phyloP scores from a whole-genome alignment of 148 eudicot genomes.

The Rhododendron mucronatum region DNA sequence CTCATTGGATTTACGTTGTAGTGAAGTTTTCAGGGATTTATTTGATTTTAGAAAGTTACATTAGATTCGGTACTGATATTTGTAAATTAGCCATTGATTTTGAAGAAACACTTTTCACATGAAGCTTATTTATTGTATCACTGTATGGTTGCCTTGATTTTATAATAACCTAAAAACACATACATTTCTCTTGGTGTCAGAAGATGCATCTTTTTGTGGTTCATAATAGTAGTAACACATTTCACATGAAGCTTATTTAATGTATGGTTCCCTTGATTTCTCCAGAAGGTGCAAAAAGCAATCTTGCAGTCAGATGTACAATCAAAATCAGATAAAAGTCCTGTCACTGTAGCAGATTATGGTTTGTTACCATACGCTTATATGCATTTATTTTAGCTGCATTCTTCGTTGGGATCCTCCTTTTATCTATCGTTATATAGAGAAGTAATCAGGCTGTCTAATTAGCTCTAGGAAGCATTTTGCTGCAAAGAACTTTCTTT shows the following conservation, averaged over 20 bases:
- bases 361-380: conserved; percentile 42
- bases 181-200: neutral
- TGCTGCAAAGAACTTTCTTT: neutral
- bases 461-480: neutral
- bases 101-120: neutral
- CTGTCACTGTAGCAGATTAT: conserved; percentile 95
- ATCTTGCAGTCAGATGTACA: conserved; percentile 89
- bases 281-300: conserved; percentile 90
- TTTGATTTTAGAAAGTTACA: neutral
- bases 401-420: neutral
- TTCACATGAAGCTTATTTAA: conserved; percentile 3
- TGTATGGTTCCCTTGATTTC: conserved; percentile 6
- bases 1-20: neutral
- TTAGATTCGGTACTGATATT: neutral
- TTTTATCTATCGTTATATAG: neutral
- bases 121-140: neutral
- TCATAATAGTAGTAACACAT: neutral
- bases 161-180: neutral
- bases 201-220: neutral
- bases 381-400: conserved; percentile 1
- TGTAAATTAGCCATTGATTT: neutral
- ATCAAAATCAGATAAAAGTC: conserved; percentile 89
- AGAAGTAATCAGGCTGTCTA: neutral
- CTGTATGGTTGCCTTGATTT: conserved; percentile 3
- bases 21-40: neutral